Base-by-base conservation (phyloP, 163 green algal species). In the Chlamydomonas reinhardtii region DNA sequence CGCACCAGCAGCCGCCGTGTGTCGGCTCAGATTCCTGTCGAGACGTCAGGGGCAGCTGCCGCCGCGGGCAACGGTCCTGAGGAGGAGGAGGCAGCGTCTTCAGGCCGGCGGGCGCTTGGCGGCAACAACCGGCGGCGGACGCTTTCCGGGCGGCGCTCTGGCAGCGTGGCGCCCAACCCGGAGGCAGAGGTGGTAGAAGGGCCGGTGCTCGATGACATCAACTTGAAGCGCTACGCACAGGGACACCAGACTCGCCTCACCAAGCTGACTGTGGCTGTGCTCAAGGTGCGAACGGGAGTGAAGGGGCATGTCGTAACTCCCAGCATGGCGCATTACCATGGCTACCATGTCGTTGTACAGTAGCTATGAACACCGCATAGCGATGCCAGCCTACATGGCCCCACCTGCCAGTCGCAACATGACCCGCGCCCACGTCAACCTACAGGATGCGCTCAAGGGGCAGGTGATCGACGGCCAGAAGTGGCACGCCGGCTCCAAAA, bases 201-300 rank as follows among this genome's bases (percentile, higher is more conserved):
- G 8, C 70, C 70, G 2, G 70, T 86, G 15, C 56, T 86, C 39
- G 80, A 79, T 14, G 70, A 86, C 35, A 80, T 86, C 70, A 86
- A 86, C 80, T 22, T 80, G 17, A 73, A 77, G 43, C 80, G 79
- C 27, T 64, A 37, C 15, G 22, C 29, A 48, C 43, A 59, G 24
- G 66, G 73, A 16, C 48, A 81, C 75, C 39, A 77, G 34, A 48
- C 24, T 32, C 73, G 70, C 3, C 24, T 74, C 2, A 24, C 43
- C 15, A 66, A 74, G 76, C 92, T 96, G 29, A 97, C 94, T 14
- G 92, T 91, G 37, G 84, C 68, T 48, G 32, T 92, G 43, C 88
- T 96, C 32, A 95, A 94, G 75, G 84, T 96, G 25, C 73, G 78
- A 88, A 82, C 37, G 82, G 39, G 39, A 8, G 39, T 48, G 39